These are phyloP conservation scores for Dendrobium chrysotoxum DNA, from an alignment of 106 monocot species.

Conservation along the genomic window DNA sequence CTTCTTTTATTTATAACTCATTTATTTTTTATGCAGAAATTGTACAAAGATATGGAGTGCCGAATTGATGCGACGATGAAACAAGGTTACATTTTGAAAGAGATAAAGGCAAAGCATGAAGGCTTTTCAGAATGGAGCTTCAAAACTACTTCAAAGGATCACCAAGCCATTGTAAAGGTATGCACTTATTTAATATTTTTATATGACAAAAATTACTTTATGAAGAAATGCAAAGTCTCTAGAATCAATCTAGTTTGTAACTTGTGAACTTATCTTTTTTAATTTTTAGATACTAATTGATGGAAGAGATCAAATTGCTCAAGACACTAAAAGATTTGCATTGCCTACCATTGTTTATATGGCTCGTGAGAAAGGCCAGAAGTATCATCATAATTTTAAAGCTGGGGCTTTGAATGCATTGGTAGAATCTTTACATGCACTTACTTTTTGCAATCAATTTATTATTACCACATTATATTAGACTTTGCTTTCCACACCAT, in stretches of 20 bases:
- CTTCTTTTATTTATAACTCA: not conserved
- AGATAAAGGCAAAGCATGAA: constrained; percentile 22
- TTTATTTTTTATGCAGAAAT: constrained; percentile 12
- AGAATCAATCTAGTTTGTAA: not conserved
- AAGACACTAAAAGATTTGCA: constrained; percentile 23
- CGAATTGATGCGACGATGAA: constrained; percentile 20
- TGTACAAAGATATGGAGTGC: constrained; percentile 45
- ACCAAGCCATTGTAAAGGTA: constrained; percentile 47
- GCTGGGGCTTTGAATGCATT: constrained; percentile 76
- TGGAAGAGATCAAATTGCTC: constrained; percentile 37
- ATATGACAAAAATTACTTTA: not conserved
- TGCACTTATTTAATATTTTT: not conserved
- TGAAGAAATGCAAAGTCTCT: not conserved
- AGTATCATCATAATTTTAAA: constrained; percentile 67
- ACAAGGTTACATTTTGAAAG: constrained; percentile 16
- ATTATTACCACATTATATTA: not conserved
- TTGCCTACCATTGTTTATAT: constrained; percentile 71
- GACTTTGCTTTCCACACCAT: not conserved
- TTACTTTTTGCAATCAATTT: not conserved
- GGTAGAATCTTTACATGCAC: constrained; percentile 19
- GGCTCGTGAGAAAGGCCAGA: constrained; percentile 62
- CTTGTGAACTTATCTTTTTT: not conserved
- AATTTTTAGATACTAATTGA: constrained; percentile 49
- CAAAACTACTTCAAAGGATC: constrained; percentile 21
- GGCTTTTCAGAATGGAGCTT: constrained; percentile 39